Conservation (phyloP, 306 rosid genomes). For the Cucurbita moschata region DNA sequence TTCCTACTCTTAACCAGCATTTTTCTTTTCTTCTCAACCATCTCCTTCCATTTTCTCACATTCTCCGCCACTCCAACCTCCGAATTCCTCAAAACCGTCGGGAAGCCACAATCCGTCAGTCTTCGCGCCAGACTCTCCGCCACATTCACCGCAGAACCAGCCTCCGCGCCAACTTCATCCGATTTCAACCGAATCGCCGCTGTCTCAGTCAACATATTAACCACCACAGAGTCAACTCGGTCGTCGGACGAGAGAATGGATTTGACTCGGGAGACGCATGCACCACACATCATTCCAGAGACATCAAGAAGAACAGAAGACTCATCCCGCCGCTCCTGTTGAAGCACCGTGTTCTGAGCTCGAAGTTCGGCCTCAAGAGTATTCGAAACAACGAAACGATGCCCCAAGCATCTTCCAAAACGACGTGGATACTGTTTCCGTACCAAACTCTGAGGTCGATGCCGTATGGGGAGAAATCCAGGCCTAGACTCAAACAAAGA, state of each 20-base stretch:
- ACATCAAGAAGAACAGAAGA: constrained; percentile 62
- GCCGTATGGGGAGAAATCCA: constrained; percentile 13
- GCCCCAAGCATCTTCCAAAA: constrained; percentile 7
- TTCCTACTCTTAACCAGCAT: constrained; percentile 52
- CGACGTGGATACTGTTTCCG: constrained; percentile 1
- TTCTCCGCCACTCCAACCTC: constrained; percentile 68
- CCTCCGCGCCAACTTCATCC: constrained; percentile 17
- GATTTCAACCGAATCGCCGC: constrained; percentile 69
- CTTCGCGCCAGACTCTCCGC: constrained; percentile 63
- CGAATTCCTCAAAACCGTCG: constrained; percentile 50
- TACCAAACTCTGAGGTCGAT: constrained; percentile 8
- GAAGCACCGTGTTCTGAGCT: constrained; percentile 4
- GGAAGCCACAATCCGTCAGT: constrained; percentile 75
- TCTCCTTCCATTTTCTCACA: constrained; percentile 88
- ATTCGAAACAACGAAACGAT: constrained; percentile 24
- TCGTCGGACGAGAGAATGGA: constrained; percentile 56
- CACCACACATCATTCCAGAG: constrained; percentile 94
- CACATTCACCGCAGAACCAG: constrained; percentile 18
- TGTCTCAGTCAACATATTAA: constrained; percentile 92
- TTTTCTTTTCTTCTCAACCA: constrained; percentile 60
- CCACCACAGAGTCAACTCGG: constrained; percentile 78
- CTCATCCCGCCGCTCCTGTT: constrained; percentile 19
- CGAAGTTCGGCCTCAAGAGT: constrained; percentile 21
- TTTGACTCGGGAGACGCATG: constrained; percentile 82
- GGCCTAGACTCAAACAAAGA: constrained; percentile 16